phyloP scores from a whole-genome alignment of 768 basidiomycete genomes.

The Lyophyllum decastes region DNA sequence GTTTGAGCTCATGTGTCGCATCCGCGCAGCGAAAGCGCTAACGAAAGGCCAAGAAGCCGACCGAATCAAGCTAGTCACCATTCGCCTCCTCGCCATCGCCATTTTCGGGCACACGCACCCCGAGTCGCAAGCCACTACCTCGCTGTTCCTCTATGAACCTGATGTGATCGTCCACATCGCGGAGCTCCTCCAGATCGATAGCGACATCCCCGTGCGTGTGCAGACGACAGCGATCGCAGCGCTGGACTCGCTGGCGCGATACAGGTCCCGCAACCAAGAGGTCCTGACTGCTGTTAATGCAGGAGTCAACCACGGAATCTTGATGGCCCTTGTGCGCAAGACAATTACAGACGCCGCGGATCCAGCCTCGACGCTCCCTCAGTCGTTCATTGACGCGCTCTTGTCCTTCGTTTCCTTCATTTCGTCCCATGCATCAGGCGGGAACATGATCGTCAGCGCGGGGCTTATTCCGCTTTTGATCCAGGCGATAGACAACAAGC shows the following conservation, averaged over 20 bases:
- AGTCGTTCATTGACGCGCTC: constrained; percentile 81
- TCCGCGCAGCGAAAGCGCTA: constrained; percentile 77
- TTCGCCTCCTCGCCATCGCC: constrained; percentile 85
- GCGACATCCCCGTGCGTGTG: constrained; percentile 65
- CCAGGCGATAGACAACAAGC: constrained; percentile 81
- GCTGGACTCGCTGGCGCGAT: constrained; percentile 88
- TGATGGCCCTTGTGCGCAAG: constrained; percentile 87
- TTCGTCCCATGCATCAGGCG: constrained; percentile 81
- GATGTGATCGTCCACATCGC: constrained; percentile 88
- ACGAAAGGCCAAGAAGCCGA: constrained; percentile 56
- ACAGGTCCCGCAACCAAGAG: constrained; percentile 81
- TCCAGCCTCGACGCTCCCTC: constrained; percentile 64
- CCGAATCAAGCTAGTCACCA: constrained; percentile 77
- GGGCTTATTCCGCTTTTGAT: constrained; percentile 89
- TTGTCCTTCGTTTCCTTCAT: constrained; percentile 87
- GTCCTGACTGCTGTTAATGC: constrained; percentile 91
- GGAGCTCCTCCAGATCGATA: constrained; percentile 84
- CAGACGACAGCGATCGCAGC: constrained; percentile 86
- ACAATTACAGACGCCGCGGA: constrained; percentile 74
- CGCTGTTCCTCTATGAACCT: constrained; percentile 93
- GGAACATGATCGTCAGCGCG: constrained; percentile 93
- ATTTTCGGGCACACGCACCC: constrained; percentile 87
- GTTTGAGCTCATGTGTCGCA: constrained; percentile 86
- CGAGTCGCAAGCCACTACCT: constrained; percentile 76
- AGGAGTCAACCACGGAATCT: constrained; percentile 92